Evolutionary conservation across 768 basidiomycete genomes (phyloP), one percentile per base, ranked within the genome.

Genomic region (Lactarius deliciosus): DNA sequence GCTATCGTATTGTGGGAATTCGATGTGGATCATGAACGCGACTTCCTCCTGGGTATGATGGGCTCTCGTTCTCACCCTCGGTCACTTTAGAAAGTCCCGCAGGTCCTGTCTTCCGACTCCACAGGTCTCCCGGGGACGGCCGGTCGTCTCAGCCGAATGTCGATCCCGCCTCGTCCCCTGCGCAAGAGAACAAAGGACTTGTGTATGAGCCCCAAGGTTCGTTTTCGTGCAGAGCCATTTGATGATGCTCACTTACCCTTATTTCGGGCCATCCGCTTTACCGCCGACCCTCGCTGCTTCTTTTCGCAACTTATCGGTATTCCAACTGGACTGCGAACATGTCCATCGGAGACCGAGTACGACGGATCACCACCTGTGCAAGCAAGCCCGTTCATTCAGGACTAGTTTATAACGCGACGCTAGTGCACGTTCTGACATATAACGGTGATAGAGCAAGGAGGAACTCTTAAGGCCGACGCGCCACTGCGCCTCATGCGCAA

Each of bases 281-380:
- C 11, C 47, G 47, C 47, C 47, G 47, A 50, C 22, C 47, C 22
- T 13, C 6, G 10, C n/a, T n/a, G 18, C 10, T 4, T 1, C 47
- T 18, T 32, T 32, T 55, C 54, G 18, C n/a, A 3, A 8, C 47
- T 18, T 32, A 55, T 32, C 54, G 30, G 8, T 5, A 28, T 20
- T 25, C n/a, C 45, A 50, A 25, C n/a, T 43, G 22, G 30, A 34
- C 54, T 11, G 18, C 16, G 9, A 9, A 34, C 15, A 16, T 34
- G 8, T 15, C 30, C 28, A 34, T 47, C 6, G 18, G 45, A 50
- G 32, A 50, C 60, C 60, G 60, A 61, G 16, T 16, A 50, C 34
- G 60, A 13, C 60, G 60, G 60, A 61, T 61, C 60, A 61, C 60
- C 16, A 41, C 15, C 16, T 41, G 16, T 41, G 41, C 41, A 41